Evolutionary conservation across 805 yeast genomes (phyloP), one percentile per base, ranked within the genome.

Genomic region (Danielia reshetovae): DNA sequence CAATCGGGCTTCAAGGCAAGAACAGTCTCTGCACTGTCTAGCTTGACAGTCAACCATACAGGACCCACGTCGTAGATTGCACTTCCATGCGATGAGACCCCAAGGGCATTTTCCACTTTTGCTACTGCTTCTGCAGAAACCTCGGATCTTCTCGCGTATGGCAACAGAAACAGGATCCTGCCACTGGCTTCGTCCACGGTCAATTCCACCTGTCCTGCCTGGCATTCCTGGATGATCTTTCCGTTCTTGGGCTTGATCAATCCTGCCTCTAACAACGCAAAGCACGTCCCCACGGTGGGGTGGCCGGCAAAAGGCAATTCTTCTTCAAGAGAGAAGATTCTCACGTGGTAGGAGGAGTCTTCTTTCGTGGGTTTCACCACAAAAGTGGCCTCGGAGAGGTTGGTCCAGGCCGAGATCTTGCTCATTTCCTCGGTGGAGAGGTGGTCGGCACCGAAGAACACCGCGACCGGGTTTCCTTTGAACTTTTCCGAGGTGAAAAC

Each of bases 291-390:
- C 21, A 77, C 44, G 0, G 80, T 77, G 3, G 83, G 84, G 44
- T 77, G 83, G 5, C 84, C 83, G 1, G 84, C 82, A 58, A 77
- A 77, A 6, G 79, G 79, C 16, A 77, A 48, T 44, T 77, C 82
- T 3, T 29, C 26, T 2, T 26, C 41, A 2, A 77, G 72, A 0
- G 72, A 60, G 48, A 75, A 77, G 3, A 77, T 77, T 21, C 79
- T 56, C 5, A 75, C 54, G 35, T 51, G 59, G 51, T 76, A 77
- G 48, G 72, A 73, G 4, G 73, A 74, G 5, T 48, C 46, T 1
- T 49, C 35, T 7, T 40, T 41, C 0, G 70, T 60, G 5, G 77
- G 67, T 18, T 62, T 65, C 29, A 60, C 50, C 7, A 77, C 56
- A 44, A 77, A 77, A 0, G 79, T 70, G 0, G 82, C 74, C 40